Evolutionary conservation across 1,284 basidiomycete species (phyloP).

Genomic region (Apiotrichum domesticum): DNA sequence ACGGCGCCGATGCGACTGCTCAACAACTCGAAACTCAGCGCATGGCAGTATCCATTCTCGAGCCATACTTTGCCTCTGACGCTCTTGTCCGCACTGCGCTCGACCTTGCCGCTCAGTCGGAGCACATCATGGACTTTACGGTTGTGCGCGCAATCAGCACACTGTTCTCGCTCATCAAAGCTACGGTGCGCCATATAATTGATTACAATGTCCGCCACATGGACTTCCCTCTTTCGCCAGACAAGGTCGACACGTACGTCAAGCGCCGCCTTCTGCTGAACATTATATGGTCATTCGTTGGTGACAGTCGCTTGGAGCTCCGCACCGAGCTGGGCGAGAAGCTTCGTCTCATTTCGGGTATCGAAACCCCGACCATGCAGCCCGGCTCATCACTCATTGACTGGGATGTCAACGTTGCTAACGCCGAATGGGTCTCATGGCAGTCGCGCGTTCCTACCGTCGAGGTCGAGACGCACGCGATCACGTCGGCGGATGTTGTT

Average conservation of each 20-base stretch:
- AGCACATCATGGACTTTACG: slow-evolving; percentile 99
- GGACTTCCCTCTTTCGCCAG: slow-evolving; percentile 82
- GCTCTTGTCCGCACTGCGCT: slow-evolving; percentile 77
- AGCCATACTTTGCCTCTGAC: slow-evolving; percentile 73
- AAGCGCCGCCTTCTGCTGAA: slow-evolving; percentile 84
- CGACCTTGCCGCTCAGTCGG: slow-evolving; percentile 68
- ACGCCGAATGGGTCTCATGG: slow-evolving; percentile 88
- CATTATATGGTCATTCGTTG: slow-evolving; percentile 97
- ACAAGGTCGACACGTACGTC: slow-evolving; percentile 84
- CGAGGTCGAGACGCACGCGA: slow-evolving; percentile 93
- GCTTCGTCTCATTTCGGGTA: slow-evolving; percentile 74
- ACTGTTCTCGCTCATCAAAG: slow-evolving; percentile 94
- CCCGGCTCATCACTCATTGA: slow-evolving; percentile 85
- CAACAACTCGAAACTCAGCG: slow-evolving; percentile 65
- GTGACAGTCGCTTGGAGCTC: slow-evolving; percentile 84
- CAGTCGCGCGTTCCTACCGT: slow-evolving; percentile 85
- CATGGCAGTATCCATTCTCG: slow-evolving; percentile 68
- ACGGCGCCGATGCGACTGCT: slow-evolving; percentile 47
- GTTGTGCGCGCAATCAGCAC: slow-evolving; percentile 85
- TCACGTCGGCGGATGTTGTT: slow-evolving; percentile 92
- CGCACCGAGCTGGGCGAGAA: slow-evolving; percentile 88
- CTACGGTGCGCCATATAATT: slow-evolving; percentile 84
- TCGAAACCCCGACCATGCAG: slow-evolving; percentile 74
- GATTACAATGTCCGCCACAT: slow-evolving; percentile 93
- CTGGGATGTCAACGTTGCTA: slow-evolving; percentile 83